Conservation (phyloP, 495 filamentous ascomycete species). For the Aspergillus biplanus region DNA sequence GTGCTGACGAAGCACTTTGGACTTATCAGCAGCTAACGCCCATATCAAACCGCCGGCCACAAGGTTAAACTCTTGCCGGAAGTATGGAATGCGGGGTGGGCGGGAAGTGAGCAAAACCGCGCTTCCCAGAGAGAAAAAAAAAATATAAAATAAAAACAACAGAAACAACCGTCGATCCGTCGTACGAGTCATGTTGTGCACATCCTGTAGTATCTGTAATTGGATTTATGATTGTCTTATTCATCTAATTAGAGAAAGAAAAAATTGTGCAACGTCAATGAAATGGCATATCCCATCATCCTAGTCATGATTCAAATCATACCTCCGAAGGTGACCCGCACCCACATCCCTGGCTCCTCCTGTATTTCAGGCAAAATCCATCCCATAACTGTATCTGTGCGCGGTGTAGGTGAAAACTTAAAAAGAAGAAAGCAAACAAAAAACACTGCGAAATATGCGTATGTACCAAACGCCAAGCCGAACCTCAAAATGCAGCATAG, state of each 20-base stretch:
- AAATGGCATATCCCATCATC: background rate
- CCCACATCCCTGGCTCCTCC: conserved; percentile 1
- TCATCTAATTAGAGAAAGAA: background rate
- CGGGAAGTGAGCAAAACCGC: too few relatives aligned
- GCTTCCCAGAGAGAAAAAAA: too few relatives aligned
- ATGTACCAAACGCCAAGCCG: conserved; percentile 1
- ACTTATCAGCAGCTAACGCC: background rate
- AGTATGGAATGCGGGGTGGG: background rate
- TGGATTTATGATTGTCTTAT: background rate
- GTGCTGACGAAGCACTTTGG: background rate
- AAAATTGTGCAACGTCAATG: background rate
- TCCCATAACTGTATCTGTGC: background rate
- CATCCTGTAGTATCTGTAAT: background rate
- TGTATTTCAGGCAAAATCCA: background rate
- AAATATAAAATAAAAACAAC: background rate
- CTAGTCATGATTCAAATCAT: conserved; percentile 5
- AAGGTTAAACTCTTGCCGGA: background rate
- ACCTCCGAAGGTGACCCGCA: conserved; percentile 1
- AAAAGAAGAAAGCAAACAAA: conserved; percentile 14
- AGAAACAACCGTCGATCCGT: too few relatives aligned
- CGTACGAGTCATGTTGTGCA: too few relatives aligned
- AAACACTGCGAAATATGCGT: conserved; percentile 6
- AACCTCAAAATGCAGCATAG: conserved; percentile 2
- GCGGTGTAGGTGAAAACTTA: background rate
- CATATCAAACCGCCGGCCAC: background rate